Percentiles rank a stretch among this genome's conserved stretches.
Evolutionary conservation across 108 stramenopile genomes (phyloP).

Genomic region (Skeletonema menzelii): DNA sequence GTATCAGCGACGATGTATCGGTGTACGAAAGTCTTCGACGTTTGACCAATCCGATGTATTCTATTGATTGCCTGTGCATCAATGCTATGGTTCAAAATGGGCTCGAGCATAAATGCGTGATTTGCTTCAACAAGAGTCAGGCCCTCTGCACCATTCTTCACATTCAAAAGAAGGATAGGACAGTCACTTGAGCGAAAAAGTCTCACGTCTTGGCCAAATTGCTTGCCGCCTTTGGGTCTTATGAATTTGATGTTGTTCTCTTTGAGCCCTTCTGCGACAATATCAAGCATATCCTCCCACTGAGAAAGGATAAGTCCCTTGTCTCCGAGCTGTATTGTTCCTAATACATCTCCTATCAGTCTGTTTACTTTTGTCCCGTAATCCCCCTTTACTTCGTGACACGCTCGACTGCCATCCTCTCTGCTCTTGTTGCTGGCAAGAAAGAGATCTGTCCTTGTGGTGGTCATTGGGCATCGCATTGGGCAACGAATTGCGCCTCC

Average conservation of each 20-base stretch:
- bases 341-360: slow-evolving; percentile 58
- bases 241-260: slow-evolving; percentile 52
- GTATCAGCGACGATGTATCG: slow-evolving; percentile 77
- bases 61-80: slow-evolving; percentile 74
- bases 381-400: slow-evolving; percentile 58
- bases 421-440: slow-evolving; percentile 50
- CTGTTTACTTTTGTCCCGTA: slow-evolving; percentile 79
- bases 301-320: slow-evolving; percentile 75
- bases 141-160: slow-evolving; percentile 85
- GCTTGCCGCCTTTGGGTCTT: slow-evolving; percentile 36
- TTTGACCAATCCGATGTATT: slow-evolving; percentile 79
- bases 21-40: slow-evolving; percentile 65
- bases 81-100: slow-evolving; percentile 69
- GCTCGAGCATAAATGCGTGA: slow-evolving; percentile 88
- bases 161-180: slow-evolving; percentile 63
- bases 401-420: slow-evolving; percentile 47
- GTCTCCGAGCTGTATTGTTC: slow-evolving; percentile 55
- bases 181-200: slow-evolving; percentile 40
- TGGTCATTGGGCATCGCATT: slow-evolving; percentile 46
- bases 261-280: slow-evolving; percentile 63
- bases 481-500: slow-evolving; percentile 39
- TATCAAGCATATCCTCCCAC: slow-evolving; percentile 89
- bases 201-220: slow-evolving; percentile 42
- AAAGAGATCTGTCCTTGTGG: slow-evolving; percentile 51
- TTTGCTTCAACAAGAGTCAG: slow-evolving; percentile 83